These are phyloP conservation scores for Karstenula rhodostoma DNA, from an alignment of 2,329 filamentous ascomycete species.

Conservation along the genomic window DNA sequence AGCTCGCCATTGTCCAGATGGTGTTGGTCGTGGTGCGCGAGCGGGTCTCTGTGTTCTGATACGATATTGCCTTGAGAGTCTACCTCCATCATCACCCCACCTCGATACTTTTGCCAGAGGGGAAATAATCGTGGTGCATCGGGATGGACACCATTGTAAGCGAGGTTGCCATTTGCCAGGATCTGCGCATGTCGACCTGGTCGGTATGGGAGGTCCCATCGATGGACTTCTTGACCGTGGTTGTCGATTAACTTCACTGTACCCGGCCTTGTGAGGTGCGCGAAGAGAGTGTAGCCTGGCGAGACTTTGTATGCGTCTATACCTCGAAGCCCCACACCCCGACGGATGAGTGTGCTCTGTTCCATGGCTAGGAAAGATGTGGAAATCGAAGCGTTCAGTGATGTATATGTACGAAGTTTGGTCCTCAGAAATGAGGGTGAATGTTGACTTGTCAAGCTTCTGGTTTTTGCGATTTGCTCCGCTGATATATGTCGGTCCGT, in stretches of 20 bases:
- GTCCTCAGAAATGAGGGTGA: no score
- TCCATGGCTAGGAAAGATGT: constrained; percentile 43
- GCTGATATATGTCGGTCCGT: not conserved
- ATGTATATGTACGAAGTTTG: no score
- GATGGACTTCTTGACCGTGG: constrained; percentile 53
- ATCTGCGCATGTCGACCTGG: constrained; percentile 56
- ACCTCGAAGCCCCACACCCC: constrained; percentile 53
- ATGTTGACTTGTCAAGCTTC: not conserved
- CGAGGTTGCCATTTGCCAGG: constrained; percentile 55
- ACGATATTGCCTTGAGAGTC: constrained; percentile 50
- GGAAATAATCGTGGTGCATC: constrained; percentile 52
- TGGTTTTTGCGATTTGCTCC: not conserved
- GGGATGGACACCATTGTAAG: constrained; percentile 55
- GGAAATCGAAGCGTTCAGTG: not conserved
- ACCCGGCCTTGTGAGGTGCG: constrained; percentile 51
- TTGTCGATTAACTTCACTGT: constrained; percentile 53
- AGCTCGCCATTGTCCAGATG: constrained; percentile 54
- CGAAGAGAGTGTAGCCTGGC: constrained; percentile 54
- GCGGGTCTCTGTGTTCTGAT: constrained; percentile 51
- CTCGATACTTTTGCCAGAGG: constrained; percentile 57
- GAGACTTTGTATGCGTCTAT: constrained; percentile 49
- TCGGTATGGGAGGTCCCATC: constrained; percentile 54
- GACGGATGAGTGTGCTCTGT: constrained; percentile 54
- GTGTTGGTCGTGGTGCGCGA: constrained; percentile 58
- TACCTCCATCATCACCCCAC: constrained; percentile 56